Conservation (phyloP, 2,329 filamentous ascomycete species). For the Colletotrichum neosansevieriae region DNA sequence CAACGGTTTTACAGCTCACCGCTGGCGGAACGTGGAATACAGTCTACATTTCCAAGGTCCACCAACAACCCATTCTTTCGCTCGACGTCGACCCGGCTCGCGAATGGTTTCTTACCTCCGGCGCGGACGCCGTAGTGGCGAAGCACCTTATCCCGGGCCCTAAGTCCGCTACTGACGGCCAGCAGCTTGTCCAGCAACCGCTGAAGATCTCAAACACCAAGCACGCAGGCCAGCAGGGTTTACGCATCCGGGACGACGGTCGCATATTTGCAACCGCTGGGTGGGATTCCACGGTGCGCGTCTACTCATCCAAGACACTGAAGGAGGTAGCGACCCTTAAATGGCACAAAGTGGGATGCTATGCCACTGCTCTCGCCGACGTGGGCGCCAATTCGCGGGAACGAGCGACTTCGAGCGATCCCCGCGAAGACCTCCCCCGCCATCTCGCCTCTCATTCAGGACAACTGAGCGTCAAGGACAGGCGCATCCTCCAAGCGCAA, state of each 20-base stretch:
- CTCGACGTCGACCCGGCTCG: slow-evolving; percentile 66
- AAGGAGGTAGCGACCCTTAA: slow-evolving; percentile 92
- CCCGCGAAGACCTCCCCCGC: slow-evolving; percentile 18
- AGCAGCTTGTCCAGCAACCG: slow-evolving; percentile 52
- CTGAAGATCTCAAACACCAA: slow-evolving; percentile 79
- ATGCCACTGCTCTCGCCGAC: slow-evolving; percentile 79
- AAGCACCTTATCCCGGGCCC: slow-evolving; percentile 75
- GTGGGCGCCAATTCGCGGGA: slow-evolving; percentile 44
- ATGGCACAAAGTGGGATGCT: slow-evolving; percentile 93
- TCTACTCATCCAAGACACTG: slow-evolving; percentile 85
- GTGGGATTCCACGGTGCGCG: slow-evolving; percentile 86
- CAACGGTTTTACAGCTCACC: slow-evolving; percentile 71
- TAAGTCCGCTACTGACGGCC: background rate
- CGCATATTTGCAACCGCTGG: slow-evolving; percentile 90
- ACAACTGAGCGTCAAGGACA: slow-evolving; percentile 69
- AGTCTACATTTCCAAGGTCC: slow-evolving; percentile 75
- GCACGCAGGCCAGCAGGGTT: slow-evolving; percentile 89
- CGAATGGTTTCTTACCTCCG: slow-evolving; percentile 80
- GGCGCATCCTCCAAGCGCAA: slow-evolving; percentile 73
- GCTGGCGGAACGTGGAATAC: slow-evolving; percentile 57
- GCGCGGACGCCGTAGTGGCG: slow-evolving; percentile 82
- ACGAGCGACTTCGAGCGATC: slow-evolving; percentile 18
- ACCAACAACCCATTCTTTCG: slow-evolving; percentile 86
- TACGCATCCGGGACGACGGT: slow-evolving; percentile 82
- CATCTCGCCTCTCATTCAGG: slow-evolving; percentile 20